Percentiles rank a stretch among this genome's conserved stretches.
Conservation (phyloP, 768 basidiomycete species). For the Russula dissimulans region DNA sequence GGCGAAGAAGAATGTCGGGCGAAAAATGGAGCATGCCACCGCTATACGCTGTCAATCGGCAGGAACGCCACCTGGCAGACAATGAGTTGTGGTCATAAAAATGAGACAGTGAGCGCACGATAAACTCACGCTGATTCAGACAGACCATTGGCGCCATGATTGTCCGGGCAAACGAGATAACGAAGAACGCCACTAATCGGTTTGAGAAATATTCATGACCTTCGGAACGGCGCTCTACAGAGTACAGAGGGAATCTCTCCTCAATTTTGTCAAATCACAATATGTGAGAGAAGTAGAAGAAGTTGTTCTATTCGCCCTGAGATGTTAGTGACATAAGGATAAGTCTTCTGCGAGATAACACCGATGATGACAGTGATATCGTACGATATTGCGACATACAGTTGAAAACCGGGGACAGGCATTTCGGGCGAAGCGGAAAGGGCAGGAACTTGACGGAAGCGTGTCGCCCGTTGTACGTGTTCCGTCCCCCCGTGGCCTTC, state of each 20-base stretch:
- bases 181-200: conserved; percentile 4
- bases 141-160: neutral
- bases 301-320: neutral
- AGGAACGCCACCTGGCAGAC: neutral
- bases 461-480: conserved; percentile 3
- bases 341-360: neutral
- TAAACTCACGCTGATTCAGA: neutral
- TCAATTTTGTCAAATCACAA: no score
- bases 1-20: neutral
- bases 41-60: neutral
- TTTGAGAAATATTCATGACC: neutral
- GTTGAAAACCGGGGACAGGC: no score
- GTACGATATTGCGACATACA: neutral
- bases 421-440: neutral
- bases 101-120: neutral
- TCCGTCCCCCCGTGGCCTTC: neutral
- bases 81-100: neutral
- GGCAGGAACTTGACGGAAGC: neutral
- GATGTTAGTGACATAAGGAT: neutral
- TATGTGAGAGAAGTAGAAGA: no score
- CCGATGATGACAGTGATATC: neutral
- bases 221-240: no score
- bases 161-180: neutral
- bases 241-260: no score
- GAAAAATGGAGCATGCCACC: neutral